Evolutionary conservation across 352 stramenopile genomes (phyloP), one percentile per base, ranked within the genome.

Genomic region (Pythium chondricola): DNA sequence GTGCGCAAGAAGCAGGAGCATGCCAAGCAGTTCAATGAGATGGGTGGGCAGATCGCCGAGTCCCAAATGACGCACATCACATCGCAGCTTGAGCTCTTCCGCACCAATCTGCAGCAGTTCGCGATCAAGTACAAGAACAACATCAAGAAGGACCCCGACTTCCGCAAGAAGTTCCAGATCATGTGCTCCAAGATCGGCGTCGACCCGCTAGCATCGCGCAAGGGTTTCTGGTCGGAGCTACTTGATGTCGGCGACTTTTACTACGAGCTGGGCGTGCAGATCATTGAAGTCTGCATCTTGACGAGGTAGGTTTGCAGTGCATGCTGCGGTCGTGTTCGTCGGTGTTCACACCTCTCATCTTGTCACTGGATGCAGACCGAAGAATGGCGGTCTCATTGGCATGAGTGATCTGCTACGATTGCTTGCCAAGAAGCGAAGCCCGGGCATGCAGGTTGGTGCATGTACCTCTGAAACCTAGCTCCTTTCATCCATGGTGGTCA

Each of bases 171-270:
- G 48, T 98, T 98, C 61, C 86, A 97, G 57, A 78, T 79, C 52
- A 99, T 99, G 95, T 99, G 95, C 67, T 71, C 71, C 38, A 96
- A 93, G 48, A 96, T 98, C 49, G 95, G 96, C 17, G 93, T 99
- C 9, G 97, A 99, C 68, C 96, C 97, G 2, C 71, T 99, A 7
- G 88, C 92, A 1, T 98, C 92, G 4, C 96, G 97, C 66, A 99
- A 99, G 59, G 93, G 90, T 2, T 99, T 99, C 59, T 99, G 97
- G 97, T 95, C 84, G 13, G 85, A 97, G 62, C 58, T 98, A 17
- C 77, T 99, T 10, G 96, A 97, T 20, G 93, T 99, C 35, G 96
- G 96, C 10, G 95, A 99, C 52, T 99, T 99, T 64, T 99, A 99
- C 76, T 99, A 98, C 68, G 96, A 99, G 61, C 71, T 99, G n/a